Evolutionary conservation across 1,284 basidiomycete species (phyloP).

Genomic region (Puccinia novopanici): DNA sequence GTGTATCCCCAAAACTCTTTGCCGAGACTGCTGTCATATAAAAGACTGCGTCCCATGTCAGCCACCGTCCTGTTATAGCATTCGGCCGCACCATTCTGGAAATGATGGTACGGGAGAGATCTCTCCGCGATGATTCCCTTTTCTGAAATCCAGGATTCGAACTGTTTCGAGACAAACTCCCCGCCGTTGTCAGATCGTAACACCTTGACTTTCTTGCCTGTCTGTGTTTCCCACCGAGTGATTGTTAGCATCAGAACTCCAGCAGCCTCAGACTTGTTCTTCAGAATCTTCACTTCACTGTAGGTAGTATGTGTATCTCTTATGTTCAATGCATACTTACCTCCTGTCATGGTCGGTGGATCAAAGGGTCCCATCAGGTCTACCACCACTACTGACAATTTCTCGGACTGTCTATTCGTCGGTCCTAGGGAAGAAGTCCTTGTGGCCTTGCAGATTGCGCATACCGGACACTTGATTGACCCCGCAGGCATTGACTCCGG

Average conservation of each 20-base stretch:
- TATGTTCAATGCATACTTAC: too few relatives aligned
- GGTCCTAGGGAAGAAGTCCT: background rate
- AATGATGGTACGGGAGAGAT: constrained; percentile 15
- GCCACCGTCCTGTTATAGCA: too few relatives aligned
- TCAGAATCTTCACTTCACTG: too few relatives aligned
- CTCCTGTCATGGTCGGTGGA: background rate
- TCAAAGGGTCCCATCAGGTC: constrained; percentile 14
- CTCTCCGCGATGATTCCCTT: background rate
- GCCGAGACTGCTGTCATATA: too few relatives aligned
- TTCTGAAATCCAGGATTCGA: background rate
- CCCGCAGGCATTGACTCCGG: background rate
- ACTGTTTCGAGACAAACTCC: too few relatives aligned
- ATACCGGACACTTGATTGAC: background rate
- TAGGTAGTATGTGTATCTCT: too few relatives aligned
- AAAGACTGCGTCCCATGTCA: too few relatives aligned
- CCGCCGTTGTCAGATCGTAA: background rate
- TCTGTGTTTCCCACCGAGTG: background rate
- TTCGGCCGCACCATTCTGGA: too few relatives aligned
- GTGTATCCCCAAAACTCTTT: too few relatives aligned
- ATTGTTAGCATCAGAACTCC: too few relatives aligned
- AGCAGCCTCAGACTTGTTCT: too few relatives aligned
- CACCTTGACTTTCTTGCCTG: background rate
- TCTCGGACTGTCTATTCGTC: too few relatives aligned
- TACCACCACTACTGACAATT: background rate
- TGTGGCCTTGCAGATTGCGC: background rate